Conservation (phyloP, 768 basidiomycete genomes). For the Cubamyces lactineus region DNA sequence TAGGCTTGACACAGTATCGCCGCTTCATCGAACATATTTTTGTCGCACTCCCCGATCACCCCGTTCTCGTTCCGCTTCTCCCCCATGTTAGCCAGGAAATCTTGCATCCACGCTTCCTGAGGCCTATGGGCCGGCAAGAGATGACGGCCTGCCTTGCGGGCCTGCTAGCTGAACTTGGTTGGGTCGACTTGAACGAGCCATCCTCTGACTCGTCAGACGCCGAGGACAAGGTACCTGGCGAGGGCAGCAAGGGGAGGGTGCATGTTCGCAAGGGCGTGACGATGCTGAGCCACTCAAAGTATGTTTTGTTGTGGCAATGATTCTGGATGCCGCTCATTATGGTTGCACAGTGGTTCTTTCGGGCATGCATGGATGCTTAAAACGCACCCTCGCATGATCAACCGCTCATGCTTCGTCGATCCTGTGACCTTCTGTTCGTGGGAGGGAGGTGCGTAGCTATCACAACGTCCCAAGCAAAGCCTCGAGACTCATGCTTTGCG, state of each 20-base stretch:
- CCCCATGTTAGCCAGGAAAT: slow-evolving; percentile 87
- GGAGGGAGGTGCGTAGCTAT: slow-evolving; percentile 75
- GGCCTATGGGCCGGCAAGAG: slow-evolving; percentile 67
- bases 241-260: neutral
- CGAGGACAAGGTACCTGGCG: slow-evolving; percentile 27
- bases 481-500: neutral
- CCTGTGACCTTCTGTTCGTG: slow-evolving; percentile 90
- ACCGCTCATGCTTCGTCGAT: slow-evolving; percentile 87
- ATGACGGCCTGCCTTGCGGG: slow-evolving; percentile 58
- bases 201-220: slow-evolving; percentile 28
- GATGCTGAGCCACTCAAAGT: slow-evolving; percentile 90
- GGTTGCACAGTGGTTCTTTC: slow-evolving; percentile 65
- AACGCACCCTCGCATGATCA: slow-evolving; percentile 64
- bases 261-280: slow-evolving; percentile 57
- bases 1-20: slow-evolving; percentile 76
- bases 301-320: slow-evolving; percentile 25
- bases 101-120: slow-evolving; percentile 74
- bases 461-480: neutral
- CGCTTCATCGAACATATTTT: slow-evolving; percentile 63
- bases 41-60: slow-evolving; percentile 60
- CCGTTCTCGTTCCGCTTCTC: slow-evolving; percentile 78
- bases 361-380: slow-evolving; percentile 91
- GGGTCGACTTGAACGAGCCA: slow-evolving; percentile 46
- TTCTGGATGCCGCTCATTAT: neutral
- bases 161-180: slow-evolving; percentile 65